Evolutionary conservation across 192 early-diverging fungal genomes (phyloP).

Genomic region (Martensiomyces pterosporus): DNA sequence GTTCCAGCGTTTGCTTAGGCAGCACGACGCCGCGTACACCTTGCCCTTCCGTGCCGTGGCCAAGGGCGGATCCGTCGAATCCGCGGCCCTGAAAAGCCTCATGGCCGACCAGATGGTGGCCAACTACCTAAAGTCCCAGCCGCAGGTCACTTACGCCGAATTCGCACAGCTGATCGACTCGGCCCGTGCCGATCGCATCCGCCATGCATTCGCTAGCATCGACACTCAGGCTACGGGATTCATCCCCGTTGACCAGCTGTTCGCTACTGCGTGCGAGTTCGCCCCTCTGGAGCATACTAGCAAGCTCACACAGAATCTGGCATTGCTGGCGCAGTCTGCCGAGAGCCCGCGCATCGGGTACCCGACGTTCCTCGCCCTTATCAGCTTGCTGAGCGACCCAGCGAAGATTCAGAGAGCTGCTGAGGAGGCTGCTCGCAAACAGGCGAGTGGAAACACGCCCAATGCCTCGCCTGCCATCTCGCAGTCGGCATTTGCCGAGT

Average conservation of each 20-base stretch:
- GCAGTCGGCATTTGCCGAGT: slow-evolving; percentile 8
- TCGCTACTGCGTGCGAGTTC: slow-evolving; percentile 22
- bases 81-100: slow-evolving; percentile 13
- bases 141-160: slow-evolving; percentile 27
- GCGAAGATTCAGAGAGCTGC: slow-evolving; percentile 42
- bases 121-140: slow-evolving; percentile 21
- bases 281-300: slow-evolving; percentile 25
- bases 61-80: slow-evolving; percentile 6
- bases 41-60: slow-evolving; percentile 48
- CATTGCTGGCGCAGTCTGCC: slow-evolving; percentile 32
- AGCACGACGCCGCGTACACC: slow-evolving; percentile 52
- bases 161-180: slow-evolving; percentile 42
- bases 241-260: slow-evolving; percentile 40
- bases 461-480: slow-evolving; percentile 11
- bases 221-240: slow-evolving; percentile 24
- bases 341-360: slow-evolving; percentile 46
- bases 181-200: slow-evolving; percentile 32
- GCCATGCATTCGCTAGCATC: slow-evolving; percentile 28
- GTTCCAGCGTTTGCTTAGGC: slow-evolving; percentile 50
- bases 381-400: slow-evolving; percentile 42
- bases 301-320: slow-evolving; percentile 23
- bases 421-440: slow-evolving; percentile 22
- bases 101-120: slow-evolving; percentile 15
- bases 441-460: no score
- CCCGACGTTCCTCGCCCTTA: slow-evolving; percentile 47